Conservation (phyloP, 2,329 filamentous ascomycete genomes). For the Rhexocercosporidium sp. region DNA sequence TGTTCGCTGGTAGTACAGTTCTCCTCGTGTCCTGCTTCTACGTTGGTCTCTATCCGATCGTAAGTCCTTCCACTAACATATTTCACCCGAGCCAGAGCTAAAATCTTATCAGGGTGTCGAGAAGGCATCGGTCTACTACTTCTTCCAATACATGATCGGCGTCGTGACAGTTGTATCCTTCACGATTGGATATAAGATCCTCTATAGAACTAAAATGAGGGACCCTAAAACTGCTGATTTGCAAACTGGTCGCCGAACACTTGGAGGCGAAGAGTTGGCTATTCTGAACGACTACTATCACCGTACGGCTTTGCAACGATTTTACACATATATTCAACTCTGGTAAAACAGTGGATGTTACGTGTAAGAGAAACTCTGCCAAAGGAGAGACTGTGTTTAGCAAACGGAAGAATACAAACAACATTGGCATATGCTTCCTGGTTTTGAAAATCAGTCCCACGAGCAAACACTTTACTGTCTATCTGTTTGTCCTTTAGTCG, state of each 20-base stretch:
- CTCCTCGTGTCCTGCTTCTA: constrained; percentile 12
- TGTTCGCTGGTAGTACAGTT: constrained; percentile 15
- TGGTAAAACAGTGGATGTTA: not conserved
- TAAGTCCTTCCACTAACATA: not conserved
- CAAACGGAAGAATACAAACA: not conserved
- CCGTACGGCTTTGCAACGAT: constrained; percentile 7
- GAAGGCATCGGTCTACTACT: constrained; percentile 19
- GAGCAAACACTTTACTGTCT: too few species aligned
- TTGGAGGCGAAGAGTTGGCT: constrained; percentile 17
- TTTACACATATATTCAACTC: constrained; percentile 14
- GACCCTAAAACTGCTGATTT: constrained; percentile 22
- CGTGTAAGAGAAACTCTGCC: not conserved
- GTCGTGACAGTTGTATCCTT: constrained; percentile 17
- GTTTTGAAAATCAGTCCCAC: too few species aligned
- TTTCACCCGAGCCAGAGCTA: not conserved
- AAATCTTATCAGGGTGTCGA: constrained; percentile 1
- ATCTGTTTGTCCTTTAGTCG: too few species aligned
- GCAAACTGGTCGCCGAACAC: constrained; percentile 23
- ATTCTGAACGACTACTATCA: constrained; percentile 21
- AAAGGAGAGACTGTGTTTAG: not conserved
- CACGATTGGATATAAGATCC: constrained; percentile 17
- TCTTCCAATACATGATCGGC: constrained; percentile 27
- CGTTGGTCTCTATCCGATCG: constrained; percentile 16
- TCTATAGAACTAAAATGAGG: constrained; percentile 19
- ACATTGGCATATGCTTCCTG: too few species aligned